Percentiles rank a stretch among this genome's conserved stretches.
Conservation (phyloP, 139 green algal genomes). For the Spirogloea muscicola region DNA sequence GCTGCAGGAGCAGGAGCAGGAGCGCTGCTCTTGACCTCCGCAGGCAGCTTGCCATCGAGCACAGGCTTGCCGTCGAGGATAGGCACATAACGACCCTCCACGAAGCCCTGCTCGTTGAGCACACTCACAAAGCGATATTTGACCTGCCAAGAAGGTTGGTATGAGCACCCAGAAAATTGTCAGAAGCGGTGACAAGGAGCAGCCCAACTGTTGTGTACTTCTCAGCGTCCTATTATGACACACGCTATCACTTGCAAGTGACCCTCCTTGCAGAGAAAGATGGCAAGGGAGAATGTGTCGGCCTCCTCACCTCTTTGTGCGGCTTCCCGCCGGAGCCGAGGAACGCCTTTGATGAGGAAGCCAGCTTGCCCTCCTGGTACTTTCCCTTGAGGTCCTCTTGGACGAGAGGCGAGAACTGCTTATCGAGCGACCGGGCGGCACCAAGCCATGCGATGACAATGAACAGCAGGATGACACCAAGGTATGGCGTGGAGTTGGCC, state of each 20-base stretch:
- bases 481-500: constrained; percentile 91
- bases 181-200: not conserved
- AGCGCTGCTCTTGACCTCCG: too few relatives aligned
- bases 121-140: constrained; percentile 49
- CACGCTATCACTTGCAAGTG: too few relatives aligned
- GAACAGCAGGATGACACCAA: constrained; percentile 84
- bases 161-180: too few relatives aligned
- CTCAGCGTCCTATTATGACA: too few relatives aligned
- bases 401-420: constrained; percentile 67
- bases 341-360: not conserved
- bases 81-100: constrained; percentile 58
- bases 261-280: too few relatives aligned
- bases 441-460: constrained; percentile 88
- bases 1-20: constrained; percentile 6
- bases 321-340: too few relatives aligned
- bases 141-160: constrained; percentile 6
- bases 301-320: constrained; percentile 21
- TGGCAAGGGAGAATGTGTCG: too few relatives aligned
- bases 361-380: constrained; percentile 34
- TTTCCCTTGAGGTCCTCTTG: constrained; percentile 52
- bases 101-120: constrained; percentile 56
- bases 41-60: too few relatives aligned
- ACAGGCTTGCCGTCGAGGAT: constrained; percentile 39
- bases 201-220: too few relatives aligned
- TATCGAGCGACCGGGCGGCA: constrained; percentile 73